phyloP scores from a whole-genome alignment of 2,329 filamentous ascomycete species.

The Colletotrichum cordylinicola region DNA sequence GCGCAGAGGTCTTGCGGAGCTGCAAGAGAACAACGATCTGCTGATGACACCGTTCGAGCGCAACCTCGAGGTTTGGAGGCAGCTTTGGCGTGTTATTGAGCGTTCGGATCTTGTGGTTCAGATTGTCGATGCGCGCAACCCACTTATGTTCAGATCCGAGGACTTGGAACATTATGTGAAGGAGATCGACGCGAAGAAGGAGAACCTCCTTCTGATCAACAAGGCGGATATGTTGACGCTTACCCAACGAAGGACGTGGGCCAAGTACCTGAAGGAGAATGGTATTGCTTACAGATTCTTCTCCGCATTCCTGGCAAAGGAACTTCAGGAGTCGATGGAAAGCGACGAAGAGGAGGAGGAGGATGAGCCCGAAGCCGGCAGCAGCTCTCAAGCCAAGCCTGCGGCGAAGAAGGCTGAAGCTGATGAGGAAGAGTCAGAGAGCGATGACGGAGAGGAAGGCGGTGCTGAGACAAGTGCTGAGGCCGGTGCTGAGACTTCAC shows the following conservation, averaged over 20 bases:
- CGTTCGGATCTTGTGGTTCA: slow-evolving; percentile 94
- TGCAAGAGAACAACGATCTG: slow-evolving; percentile 92
- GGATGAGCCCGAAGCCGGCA: slow-evolving; percentile 29
- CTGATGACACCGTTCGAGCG: slow-evolving; percentile 98
- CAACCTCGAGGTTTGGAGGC: slow-evolving; percentile 97
- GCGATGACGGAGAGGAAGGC: slow-evolving; percentile 35
- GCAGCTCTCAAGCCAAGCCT: neutral
- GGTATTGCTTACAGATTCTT: slow-evolving; percentile 95
- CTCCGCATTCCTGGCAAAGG: slow-evolving; percentile 90
- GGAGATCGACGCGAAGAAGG: slow-evolving; percentile 85
- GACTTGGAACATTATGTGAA: slow-evolving; percentile 95
- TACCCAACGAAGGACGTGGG: slow-evolving; percentile 83
- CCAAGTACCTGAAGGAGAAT: slow-evolving; percentile 80
- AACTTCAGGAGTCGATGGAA: slow-evolving; percentile 75
- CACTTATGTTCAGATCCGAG: slow-evolving; percentile 90
- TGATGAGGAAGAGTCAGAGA: slow-evolving; percentile 39
- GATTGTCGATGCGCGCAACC: slow-evolving; percentile 97
- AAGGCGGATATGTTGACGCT: slow-evolving; percentile 99
- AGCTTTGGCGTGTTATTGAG: slow-evolving; percentile 98
- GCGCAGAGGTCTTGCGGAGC: slow-evolving; percentile 87
- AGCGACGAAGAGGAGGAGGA: slow-evolving; percentile 43
- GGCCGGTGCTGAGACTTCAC: slow-evolving; percentile 36
- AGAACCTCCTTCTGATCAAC: slow-evolving; percentile 93
- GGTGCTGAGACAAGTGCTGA: slow-evolving; percentile 31
- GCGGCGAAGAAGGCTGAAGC: slow-evolving; percentile 32